Conservation (phyloP, 306 rosid species). For the Malus fusca region DNA sequence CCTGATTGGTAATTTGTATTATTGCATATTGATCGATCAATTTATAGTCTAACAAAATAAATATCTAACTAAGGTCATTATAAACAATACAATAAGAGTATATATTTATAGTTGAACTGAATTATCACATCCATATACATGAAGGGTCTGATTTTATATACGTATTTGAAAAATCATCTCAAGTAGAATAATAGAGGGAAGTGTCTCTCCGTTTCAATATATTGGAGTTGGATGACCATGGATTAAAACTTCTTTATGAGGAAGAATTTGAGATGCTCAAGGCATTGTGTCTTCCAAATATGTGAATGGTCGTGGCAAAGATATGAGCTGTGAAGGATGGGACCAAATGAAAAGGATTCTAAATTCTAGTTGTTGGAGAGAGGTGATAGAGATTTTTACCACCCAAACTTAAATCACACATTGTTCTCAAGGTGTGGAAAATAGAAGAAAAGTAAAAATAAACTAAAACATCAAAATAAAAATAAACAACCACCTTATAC, state of each 20-base stretch:
- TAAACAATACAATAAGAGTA: no score
- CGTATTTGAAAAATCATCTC: not conserved
- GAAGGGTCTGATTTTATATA: not conserved
- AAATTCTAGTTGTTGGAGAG: not conserved
- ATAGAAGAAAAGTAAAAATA: no score
- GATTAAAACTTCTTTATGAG: constrained; percentile 25
- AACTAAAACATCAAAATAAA: no score
- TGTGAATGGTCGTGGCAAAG: constrained; percentile 33
- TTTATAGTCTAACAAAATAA: no score
- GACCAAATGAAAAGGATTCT: constrained; percentile 11
- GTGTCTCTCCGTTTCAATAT: not conserved
- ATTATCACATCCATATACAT: not conserved
- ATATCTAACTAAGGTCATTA: no score
- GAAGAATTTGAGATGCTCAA: constrained; percentile 43
- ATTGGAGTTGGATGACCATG: constrained; percentile 16
- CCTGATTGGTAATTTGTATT: no score
- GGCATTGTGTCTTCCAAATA: constrained; percentile 20
- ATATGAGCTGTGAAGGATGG: constrained; percentile 30
- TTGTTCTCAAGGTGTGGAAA: no score
- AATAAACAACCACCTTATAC: no score
- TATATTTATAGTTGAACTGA: no score
- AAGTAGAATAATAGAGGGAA: not conserved
- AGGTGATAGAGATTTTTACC: no score
- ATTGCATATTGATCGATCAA: no score
- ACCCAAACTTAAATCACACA: no score